These are phyloP conservation scores for Stachybotrys chartarum DNA, from an alignment of 2,329 filamentous ascomycete genomes.

Conservation along the genomic window DNA sequence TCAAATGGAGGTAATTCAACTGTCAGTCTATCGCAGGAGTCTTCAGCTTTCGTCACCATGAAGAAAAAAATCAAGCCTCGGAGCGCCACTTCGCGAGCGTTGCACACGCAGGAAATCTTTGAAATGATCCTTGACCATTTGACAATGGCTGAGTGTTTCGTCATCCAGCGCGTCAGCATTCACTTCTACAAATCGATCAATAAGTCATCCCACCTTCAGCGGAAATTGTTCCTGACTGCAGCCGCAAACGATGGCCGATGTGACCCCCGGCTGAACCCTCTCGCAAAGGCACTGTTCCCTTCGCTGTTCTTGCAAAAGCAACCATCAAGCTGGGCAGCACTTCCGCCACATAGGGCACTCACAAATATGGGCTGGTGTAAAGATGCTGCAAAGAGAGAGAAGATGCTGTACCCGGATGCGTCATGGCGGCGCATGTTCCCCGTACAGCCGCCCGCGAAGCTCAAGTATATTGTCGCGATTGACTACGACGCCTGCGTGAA, in stretches of 20 bases:
- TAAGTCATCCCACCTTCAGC: background rate
- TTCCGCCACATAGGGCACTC: background rate
- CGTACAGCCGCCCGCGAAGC: background rate
- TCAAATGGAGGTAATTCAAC: no score
- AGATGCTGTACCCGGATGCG: background rate
- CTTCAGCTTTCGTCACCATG: no score
- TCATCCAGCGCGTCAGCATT: background rate
- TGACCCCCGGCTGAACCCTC: background rate
- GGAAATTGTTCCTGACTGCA: background rate
- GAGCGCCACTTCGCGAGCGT: no score
- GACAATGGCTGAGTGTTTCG: background rate
- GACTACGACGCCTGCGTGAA: background rate
- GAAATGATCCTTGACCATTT: background rate
- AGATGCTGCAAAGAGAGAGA: background rate
- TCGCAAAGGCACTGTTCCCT: background rate
- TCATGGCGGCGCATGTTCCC: conserved; percentile 1
- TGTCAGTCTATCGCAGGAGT: no score
- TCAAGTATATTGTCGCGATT: background rate
- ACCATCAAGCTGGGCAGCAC: background rate
- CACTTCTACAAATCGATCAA: background rate
- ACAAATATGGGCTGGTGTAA: background rate
- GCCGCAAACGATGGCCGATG: background rate
- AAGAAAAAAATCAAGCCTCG: no score
- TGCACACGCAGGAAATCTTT: background rate
- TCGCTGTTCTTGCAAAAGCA: background rate